A percentile compares a stretch with the other conserved stretches of the same genome.
phyloP scores from a whole-genome alignment of 2,329 filamentous ascomycete species.

The Colletotrichum eremochloae region DNA sequence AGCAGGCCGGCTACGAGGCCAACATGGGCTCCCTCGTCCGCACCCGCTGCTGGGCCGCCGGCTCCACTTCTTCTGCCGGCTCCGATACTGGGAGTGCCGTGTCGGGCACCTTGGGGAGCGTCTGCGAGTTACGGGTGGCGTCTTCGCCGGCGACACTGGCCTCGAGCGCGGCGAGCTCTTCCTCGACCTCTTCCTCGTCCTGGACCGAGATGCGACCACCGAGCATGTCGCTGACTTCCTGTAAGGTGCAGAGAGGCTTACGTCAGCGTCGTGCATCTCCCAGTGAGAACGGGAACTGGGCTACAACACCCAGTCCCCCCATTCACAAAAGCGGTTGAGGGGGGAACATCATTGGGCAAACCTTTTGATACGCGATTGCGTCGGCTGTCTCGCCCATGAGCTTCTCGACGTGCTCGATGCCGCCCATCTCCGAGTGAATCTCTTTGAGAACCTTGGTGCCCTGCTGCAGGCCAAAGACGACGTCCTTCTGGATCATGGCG shows the following conservation, averaged over 20 bases:
- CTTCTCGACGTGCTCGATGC: conserved; percentile 93
- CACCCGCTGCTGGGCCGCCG: conserved; percentile 32
- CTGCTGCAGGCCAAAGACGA: conserved; percentile 91
- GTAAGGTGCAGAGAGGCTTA: conserved; percentile 30
- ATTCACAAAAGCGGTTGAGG: no score
- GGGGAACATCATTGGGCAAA: conserved; percentile 55
- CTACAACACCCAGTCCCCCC: conserved; percentile 1
- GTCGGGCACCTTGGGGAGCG: conserved; percentile 49
- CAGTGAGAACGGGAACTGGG: not conserved
- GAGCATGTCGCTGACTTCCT: conserved; percentile 95
- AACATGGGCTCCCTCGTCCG: conserved; percentile 53
- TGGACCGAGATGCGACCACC: conserved; percentile 90
- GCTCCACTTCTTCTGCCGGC: conserved; percentile 37
- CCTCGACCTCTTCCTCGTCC: conserved; percentile 98
- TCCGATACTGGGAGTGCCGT: conserved; percentile 51
- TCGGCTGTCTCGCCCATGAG: conserved; percentile 94
- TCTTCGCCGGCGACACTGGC: conserved; percentile 44
- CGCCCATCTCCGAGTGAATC: conserved; percentile 96
- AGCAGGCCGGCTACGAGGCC: conserved; percentile 46
- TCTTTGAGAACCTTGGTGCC: conserved; percentile 90
- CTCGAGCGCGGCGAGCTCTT: conserved; percentile 88
- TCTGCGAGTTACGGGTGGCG: conserved; percentile 34
- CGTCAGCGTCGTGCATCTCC: conserved; percentile 14
- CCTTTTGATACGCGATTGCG: conserved; percentile 90
- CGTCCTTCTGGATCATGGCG: conserved; percentile 95